Conservation (phyloP, 148 eudicot species). For the Arbutus unedo region DNA sequence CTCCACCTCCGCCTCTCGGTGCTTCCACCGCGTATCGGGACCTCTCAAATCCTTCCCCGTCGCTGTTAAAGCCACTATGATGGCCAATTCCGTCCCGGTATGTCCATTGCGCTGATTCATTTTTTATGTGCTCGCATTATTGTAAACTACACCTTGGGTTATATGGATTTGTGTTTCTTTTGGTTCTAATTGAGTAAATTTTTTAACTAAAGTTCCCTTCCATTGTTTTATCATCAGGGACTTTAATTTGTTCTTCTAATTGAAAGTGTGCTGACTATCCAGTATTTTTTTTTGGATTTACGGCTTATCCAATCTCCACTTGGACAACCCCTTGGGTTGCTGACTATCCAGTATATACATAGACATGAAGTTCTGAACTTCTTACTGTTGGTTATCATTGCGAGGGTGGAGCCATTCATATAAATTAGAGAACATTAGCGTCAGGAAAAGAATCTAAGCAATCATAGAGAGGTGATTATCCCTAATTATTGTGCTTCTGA, state of each 20-base stretch:
- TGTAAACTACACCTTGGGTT: neutral
- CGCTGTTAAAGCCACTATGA: slow-evolving; percentile 20
- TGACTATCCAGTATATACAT: neutral
- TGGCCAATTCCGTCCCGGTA: slow-evolving; percentile 30
- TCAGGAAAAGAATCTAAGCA: no score
- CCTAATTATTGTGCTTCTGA: no score
- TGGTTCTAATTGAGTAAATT: neutral
- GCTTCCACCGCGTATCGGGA: neutral
- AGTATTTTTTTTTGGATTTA: neutral
- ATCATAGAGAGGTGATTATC: no score
- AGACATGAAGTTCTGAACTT: no score
- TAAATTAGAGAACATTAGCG: no score
- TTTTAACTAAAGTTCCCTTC: neutral
- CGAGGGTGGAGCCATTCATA: no score
- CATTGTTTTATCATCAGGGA: neutral
- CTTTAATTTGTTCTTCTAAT: neutral
- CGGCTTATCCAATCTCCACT: neutral
- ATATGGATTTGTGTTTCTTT: neutral
- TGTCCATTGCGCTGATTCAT: neutral
- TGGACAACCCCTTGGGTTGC: no score
- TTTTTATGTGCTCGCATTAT: neutral
- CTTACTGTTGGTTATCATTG: no score
- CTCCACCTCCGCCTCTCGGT: slow-evolving; percentile 13
- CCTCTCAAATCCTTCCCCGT: slow-evolving; percentile 25
- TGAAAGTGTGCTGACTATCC: neutral